These are phyloP conservation scores for Tricholoma hemisulphureum DNA, from an alignment of 768 basidiomycete species.

Conservation along the genomic window DNA sequence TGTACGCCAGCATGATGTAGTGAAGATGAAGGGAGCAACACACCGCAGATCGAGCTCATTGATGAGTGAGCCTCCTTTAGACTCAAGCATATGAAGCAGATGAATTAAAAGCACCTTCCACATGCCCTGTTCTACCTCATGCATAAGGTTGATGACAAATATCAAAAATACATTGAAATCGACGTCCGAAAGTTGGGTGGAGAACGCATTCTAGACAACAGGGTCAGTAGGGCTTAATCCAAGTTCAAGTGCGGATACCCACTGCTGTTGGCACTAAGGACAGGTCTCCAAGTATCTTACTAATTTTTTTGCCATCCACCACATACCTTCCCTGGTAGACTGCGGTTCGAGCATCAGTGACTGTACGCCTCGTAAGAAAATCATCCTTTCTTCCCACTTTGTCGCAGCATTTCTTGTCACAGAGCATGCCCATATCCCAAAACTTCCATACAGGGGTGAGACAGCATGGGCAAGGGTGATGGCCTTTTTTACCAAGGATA, in stretches of 20 bases:
- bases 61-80: no score
- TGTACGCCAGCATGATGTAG: background rate
- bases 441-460: no score
- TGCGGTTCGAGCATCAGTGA: conserved; percentile 14
- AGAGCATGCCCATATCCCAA: no score
- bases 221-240: background rate
- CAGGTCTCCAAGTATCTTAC: conserved; percentile 21
- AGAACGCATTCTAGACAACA: no score
- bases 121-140: background rate
- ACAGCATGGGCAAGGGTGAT: no score
- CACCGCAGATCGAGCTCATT: no score
- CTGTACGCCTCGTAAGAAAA: conserved; percentile 1
- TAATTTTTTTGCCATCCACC: no score
- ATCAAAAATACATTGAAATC: background rate
- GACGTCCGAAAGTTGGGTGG: no score
- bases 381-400: conserved; percentile 7
- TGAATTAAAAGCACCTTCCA: no score
- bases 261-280: conserved; percentile 10
- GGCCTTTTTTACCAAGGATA: no score
- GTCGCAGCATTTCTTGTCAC: no score
- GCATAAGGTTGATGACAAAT: background rate
- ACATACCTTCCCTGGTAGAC: conserved; percentile 27
- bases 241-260: background rate
- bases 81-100: no score
- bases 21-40: background rate